Evolutionary conservation across 2,329 filamentous ascomycete genomes (phyloP), one percentile per base, ranked within the genome.

Genomic region (Pestalotiopsis sp.): DNA sequence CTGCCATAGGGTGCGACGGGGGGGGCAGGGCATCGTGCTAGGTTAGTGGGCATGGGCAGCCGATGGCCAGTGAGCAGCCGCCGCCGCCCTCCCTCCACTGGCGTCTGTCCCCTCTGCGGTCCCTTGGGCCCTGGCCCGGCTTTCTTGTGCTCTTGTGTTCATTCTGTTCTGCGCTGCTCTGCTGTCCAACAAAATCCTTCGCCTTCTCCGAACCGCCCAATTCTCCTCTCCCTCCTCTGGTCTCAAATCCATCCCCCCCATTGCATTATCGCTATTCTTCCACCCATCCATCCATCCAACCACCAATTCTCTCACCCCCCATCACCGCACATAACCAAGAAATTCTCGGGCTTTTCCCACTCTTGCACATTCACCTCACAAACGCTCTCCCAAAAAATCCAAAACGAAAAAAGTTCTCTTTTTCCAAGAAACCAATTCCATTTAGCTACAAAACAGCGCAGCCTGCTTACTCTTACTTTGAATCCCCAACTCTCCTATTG

Each of bases 21-120:
- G 13, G 25, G 17, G 61, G 39, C 41, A 25, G 61, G 38, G n/a
- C 61, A 25, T n/a, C 17, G 17, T 45, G 45, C 45, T 52, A 52
- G 45, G n/a, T 17, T 52, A 52, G 45, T 52, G 45, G 45, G 45
- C 27, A 36, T 36, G 27, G 36, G 27, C 20, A 20, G 36, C 39
- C 39, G 17, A 31, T 23, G 45, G 56, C 65, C 65, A 67, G 31
- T 67, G 65, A 67, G 65, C 52, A 60, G 52, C 66, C 14, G 57
- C 57, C 49, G 66, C 66, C 66, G 41, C 66, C 66, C 66, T 62
- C 66, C 66, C 41, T 67, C 45, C 13, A 70, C 66, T 67, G 69
- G 71, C 70, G 61, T 68, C 68, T 59, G 57, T 59, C 72, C 70
- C 73, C 64, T 69, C 68, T 49, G 11, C 31, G 20, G 52, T 25